Base-by-base conservation (phyloP, 1,139 yeast genomes). In the Blastobotrys elegans region DNA sequence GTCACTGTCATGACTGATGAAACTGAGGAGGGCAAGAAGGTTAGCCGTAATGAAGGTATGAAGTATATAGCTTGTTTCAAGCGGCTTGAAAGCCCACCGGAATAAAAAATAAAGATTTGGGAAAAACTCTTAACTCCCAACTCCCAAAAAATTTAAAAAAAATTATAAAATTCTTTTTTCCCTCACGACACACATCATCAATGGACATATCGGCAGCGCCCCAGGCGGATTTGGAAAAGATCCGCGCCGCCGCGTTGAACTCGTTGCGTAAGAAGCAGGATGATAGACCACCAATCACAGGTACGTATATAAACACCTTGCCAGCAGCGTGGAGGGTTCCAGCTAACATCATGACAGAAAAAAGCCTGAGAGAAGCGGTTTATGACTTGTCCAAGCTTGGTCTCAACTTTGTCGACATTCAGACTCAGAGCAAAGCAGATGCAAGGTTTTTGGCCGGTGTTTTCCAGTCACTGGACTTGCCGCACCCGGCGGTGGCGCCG, bases 11-110 rank as follows among this genome's bases (percentile, higher is more conserved):
- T 92, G 98, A 80, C 80, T 55, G 80, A 82, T 55, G 82, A 95
- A 21, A 92, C 99, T 0, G 99, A 92, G 67, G 99, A 92, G 68
- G 98, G 98, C 49, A 92, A 92, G 69, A 94, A 94, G 68, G 99
- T 92, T 39, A 81, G 81, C 44, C 77, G 98, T 62, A 94, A 92
- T 64, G 76, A 82, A 41, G 99, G 98, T 27, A 73, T 72, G 53
- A 92, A 92, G 66, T 92, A 76, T 68, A 76, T 89, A 35, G 97
- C 97, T 20, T 92, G 97, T 64, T 92, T 82, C 67, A 78, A 74
- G 63, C 77, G 98, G 62, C 49, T 62, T 38, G 53, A 53, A 40
- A 46, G 44, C 37, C 54, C 56, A 30, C 43, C 40, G 20, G 20
- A 39, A 27, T 16, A 11, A 14, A 14, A 37, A 10, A 21, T 37